Percentiles rank a stretch among this genome's conserved stretches.
Evolutionary conservation across 2,329 filamentous ascomycete genomes (phyloP).

Genomic region (Fonsecaea pedrosoi): DNA sequence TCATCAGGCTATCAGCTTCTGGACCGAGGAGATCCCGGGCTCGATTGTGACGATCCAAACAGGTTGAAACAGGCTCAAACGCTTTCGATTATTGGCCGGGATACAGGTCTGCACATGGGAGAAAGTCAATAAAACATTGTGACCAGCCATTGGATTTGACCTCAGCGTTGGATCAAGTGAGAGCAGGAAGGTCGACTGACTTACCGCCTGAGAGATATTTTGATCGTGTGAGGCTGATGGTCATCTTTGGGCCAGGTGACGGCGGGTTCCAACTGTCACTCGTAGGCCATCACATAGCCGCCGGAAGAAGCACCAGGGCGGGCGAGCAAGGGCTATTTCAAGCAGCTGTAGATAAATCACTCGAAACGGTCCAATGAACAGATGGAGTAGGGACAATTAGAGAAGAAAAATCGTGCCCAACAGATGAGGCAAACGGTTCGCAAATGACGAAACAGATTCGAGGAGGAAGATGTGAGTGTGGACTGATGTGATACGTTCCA

Average conservation of each 20-base stretch:
- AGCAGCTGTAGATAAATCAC: conserved; percentile 6
- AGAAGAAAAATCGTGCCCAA: conserved; percentile 28
- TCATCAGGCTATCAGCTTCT: conserved; percentile 17
- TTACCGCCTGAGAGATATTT: neutral
- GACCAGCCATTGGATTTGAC: neutral
- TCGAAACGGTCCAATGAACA: conserved; percentile 22
- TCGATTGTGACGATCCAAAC: conserved; percentile 18
- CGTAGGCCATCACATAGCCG: neutral
- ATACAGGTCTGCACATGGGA: neutral
- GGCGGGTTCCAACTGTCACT: too few species aligned
- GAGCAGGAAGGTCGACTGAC: neutral
- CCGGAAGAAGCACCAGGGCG: neutral
- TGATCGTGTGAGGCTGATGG: conserved; percentile 1
- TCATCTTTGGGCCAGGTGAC: neutral
- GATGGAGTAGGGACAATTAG: neutral
- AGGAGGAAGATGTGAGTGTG: neutral
- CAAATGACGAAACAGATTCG: conserved; percentile 2
- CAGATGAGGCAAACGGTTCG: conserved; percentile 20
- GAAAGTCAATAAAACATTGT: neutral
- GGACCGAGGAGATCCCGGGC: conserved; percentile 16
- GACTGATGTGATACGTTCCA: neutral
- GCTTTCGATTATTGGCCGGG: neutral
- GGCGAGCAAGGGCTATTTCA: neutral
- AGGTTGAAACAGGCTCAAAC: conserved; percentile 14
- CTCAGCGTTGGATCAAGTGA: neutral